Base-by-base conservation (phyloP, 345 rosid species). In the Pugionium cornutum region DNA sequence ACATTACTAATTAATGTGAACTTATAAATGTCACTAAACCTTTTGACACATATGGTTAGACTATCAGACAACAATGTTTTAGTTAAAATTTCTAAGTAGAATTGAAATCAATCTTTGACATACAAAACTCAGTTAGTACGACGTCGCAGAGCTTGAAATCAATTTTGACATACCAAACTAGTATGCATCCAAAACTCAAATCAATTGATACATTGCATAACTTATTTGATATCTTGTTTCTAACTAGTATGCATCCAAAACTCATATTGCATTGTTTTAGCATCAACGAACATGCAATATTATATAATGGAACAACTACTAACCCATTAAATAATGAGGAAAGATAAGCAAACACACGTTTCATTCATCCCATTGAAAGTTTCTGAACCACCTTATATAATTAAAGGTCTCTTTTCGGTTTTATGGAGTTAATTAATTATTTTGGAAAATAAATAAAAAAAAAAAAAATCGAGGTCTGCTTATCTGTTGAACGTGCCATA, bases 401-500 rank as follows among this genome's bases (percentile, higher is more conserved):
- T 45, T 53, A 35, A 60, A 61, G 30, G 49, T 25, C 27, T 37
- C 2, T 50, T 46, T 50, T 59, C 49, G 45, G 44, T 41, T 69
- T 61, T 6, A 32, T 11, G 50, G 56, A 2, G 25, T 62, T 30
- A 46, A 51, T 44, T 30, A 46, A 46, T 50, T 39, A 51, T 52
- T 31, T 7, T 39, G 53, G 48, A 39, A 5, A 32, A 18, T 0
- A 18, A 18, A 18, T 18, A 27, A 47, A 8, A 29, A n/a, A n/a
- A n/a, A n/a, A n/a, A n/a, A 46, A 54, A 62, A 70, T 27, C 37
- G 31, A 55, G 64, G 75, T 55, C 58, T 71, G 58, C 64, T 55
- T 71, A 71, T 63, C 56, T 71, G 75, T 47, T 63, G 69, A 58
- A 71, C 64, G 64, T 71, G 69, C 42, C 69, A 47, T 62, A 71